Evolutionary conservation across 202 grass and related monocot species (phyloP), one percentile per base, ranked within the genome.

Genomic region (Brachypodium distachyon): DNA sequence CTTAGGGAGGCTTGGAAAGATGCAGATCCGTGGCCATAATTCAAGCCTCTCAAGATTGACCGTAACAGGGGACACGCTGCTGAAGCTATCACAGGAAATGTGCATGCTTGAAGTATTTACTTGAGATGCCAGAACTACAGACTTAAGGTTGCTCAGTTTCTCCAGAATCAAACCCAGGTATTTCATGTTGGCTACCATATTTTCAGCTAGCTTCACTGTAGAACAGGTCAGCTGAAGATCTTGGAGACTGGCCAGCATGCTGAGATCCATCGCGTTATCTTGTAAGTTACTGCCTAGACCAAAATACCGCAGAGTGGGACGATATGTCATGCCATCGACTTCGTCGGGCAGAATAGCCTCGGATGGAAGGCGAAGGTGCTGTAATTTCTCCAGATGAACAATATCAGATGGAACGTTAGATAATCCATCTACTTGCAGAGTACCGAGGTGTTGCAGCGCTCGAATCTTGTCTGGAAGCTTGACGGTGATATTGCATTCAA

Each of bases 371-470:
- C 4, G 1, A 4, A 83, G 54, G 55, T 77, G 25, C n/a, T 16
- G 22, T 29, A 87, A 33, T 0, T 12, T 26, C 18, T 9, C 1
- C 6, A 83, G 47, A 5, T 41, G 9, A 29, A 70, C 13, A 22
- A 87, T 63, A 16, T 80, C 84, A 0, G 14, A 28, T 34, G 84
- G 79, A n/a, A 72, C 0, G 0, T 2, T 26, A 23, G 7, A 34
- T 27, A 70, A 4, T 48, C 78, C 59, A 53, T 77, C 34, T 70
- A 87, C n/a, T n/a, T 53, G 61, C 5, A 82, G 42, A 13, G 70
- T 77, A 3, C 77, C 47, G 36, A 86, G 31, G 9, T 22, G 3
- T 49, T 36, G 12, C 6, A 81, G 29, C 3, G 29, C 16, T 43
- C 11, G 4, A 4, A 74, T 32, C 1, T 68, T 12, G 29, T 32